Conservation (phyloP, 2,329 filamentous ascomycete species). For the Ascomycota sp. region DNA sequence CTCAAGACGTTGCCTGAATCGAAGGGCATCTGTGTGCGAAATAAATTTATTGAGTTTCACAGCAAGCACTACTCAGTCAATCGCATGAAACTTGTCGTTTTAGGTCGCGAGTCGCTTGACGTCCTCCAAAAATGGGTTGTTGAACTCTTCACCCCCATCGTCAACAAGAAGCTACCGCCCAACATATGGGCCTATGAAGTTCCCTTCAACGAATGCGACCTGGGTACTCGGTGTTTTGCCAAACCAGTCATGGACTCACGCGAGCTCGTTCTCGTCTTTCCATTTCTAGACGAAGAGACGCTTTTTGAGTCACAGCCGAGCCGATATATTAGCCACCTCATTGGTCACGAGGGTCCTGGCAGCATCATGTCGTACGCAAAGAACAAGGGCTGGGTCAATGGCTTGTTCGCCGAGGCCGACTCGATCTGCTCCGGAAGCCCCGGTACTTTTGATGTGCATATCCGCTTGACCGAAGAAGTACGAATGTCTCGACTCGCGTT, state of each 20-base stretch:
- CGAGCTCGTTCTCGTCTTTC: constrained; percentile 61
- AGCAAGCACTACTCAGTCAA: constrained; percentile 81
- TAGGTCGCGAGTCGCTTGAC: constrained; percentile 66
- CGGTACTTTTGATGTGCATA: constrained; percentile 58
- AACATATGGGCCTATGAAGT: constrained; percentile 33
- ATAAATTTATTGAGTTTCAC: constrained; percentile 87
- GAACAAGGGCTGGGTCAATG: constrained; percentile 74
- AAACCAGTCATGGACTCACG: constrained; percentile 83
- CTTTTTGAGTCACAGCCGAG: constrained; percentile 66
- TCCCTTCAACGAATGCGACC: constrained; percentile 26
- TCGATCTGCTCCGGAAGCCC: constrained; percentile 57
- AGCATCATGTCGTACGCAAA: constrained; percentile 85
- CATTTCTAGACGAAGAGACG: constrained; percentile 66
- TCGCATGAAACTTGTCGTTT: constrained; percentile 74
- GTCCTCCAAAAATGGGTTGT: constrained; percentile 66
- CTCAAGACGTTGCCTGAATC: constrained; percentile 66
- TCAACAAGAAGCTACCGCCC: constrained; percentile 57
- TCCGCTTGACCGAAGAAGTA: constrained; percentile 68
- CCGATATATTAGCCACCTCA: constrained; percentile 70
- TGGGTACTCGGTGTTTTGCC: constrained; percentile 56
- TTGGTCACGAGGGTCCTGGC: constrained; percentile 82
- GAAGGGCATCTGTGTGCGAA: constrained; percentile 62
- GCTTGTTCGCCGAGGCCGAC: constrained; percentile 57
- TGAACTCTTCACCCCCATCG: constrained; percentile 62
- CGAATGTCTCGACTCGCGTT: constrained; percentile 3